These are phyloP conservation scores for Microbotryomycetes sp. DNA, from an alignment of 1,284 basidiomycete species.

Conservation along the genomic window DNA sequence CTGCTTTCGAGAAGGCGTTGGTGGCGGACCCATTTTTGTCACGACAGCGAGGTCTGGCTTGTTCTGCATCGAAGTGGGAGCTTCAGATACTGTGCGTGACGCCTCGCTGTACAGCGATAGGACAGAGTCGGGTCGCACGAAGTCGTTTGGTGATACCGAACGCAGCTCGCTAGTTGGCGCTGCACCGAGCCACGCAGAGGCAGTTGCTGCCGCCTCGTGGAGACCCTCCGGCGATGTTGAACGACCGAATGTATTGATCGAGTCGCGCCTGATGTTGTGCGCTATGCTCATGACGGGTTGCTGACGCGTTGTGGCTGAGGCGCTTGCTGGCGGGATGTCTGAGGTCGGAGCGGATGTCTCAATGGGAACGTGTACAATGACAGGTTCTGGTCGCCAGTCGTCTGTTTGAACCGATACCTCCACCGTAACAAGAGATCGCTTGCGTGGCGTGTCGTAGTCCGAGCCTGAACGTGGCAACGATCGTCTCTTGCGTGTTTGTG, in stretches of 20 bases:
- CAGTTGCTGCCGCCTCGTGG: slow-evolving; percentile 11
- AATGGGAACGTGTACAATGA: neutral
- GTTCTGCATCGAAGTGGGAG: neutral
- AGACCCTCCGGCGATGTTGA: neutral
- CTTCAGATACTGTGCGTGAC: neutral
- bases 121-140: slow-evolving; percentile 9
- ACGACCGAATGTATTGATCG: slow-evolving; percentile 19
- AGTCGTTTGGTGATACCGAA: neutral
- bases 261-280: slow-evolving; percentile 5
- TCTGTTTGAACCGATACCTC: slow-evolving; percentile 57
- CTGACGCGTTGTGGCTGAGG: neutral
- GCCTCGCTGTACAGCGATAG: slow-evolving; percentile 1
- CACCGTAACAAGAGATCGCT: slow-evolving; percentile 32
- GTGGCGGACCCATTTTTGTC: slow-evolving; percentile 19
- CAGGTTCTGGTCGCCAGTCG: slow-evolving; percentile 50
- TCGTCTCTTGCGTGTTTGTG: slow-evolving; percentile 4
- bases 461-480: neutral
- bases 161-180: slow-evolving; percentile 1
- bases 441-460: neutral
- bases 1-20: slow-evolving; percentile 46
- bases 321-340: neutral
- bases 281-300: neutral
- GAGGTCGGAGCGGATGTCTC: neutral
- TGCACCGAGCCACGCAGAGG: slow-evolving; percentile 17
- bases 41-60: neutral